phyloP scores from a whole-genome alignment of 192 early-diverging fungal species.

The Geranomyces variabilis region DNA sequence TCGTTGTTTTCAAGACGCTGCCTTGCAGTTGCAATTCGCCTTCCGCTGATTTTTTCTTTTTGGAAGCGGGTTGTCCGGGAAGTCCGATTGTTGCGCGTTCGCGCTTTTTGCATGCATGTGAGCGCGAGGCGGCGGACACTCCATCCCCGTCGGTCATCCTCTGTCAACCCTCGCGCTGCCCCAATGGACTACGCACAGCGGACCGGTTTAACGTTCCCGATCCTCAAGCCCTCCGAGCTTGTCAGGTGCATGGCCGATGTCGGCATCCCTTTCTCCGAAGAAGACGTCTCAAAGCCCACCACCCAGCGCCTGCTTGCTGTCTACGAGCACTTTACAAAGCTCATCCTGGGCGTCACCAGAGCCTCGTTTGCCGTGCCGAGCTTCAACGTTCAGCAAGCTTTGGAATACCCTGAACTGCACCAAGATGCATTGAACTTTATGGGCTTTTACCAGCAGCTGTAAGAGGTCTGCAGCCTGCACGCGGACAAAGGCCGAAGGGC shows the following conservation, averaged over 20 bases:
- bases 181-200: no score
- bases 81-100: no score
- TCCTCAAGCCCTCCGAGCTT: slow-evolving; percentile 73
- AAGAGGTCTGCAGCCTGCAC: no score
- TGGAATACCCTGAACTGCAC: slow-evolving; percentile 64
- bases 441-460: slow-evolving; percentile 69
- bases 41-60: no score
- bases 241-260: slow-evolving; percentile 78
- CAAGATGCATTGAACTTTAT: slow-evolving; percentile 66
- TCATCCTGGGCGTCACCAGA: slow-evolving; percentile 65
- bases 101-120: no score
- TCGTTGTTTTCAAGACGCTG: no score
- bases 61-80: no score
- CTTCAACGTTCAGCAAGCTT: slow-evolving; percentile 40
- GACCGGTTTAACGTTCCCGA: slow-evolving; percentile 60
- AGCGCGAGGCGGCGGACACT: no score
- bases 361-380: slow-evolving; percentile 53
- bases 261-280: slow-evolving; percentile 68
- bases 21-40: no score
- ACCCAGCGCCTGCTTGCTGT: slow-evolving; percentile 66
- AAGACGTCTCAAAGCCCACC: slow-evolving; percentile 75
- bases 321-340: slow-evolving; percentile 73
- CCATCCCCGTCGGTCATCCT: no score
- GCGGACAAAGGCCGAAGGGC: not conserved
- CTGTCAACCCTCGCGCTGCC: no score